Base-by-base conservation (phyloP, 495 filamentous ascomycete genomes). In the Bryoglossum gracile region DNA sequence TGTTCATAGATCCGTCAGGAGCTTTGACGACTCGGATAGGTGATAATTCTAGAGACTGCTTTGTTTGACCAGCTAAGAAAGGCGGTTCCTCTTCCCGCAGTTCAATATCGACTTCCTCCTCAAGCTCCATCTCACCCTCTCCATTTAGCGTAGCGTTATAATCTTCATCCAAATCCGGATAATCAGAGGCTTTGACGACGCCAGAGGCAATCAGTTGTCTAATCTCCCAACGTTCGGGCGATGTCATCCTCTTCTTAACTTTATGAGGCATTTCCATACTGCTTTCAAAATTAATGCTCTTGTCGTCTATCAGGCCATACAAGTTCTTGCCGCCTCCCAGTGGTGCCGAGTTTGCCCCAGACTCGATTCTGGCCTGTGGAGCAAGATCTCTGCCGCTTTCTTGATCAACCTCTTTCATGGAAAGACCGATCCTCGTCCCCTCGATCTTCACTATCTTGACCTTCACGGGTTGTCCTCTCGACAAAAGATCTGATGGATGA, bases 381-480 rank as follows among this genome's bases (percentile, higher is more conserved):
- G 82, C 80, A 18, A 94, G 68, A 62, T 98, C 91, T 57, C 79
- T 75, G 2, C 92, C 92, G 22, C 88, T 92, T 30, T 78, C 76
- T 62, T 98, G 92, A 54, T 98, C 94, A 11, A 94, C 92, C 44
- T 95, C 91, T 63, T 95, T 95, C 91, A 98, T 95, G 2, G 88
- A 94, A 11, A 98, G 68, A 3, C 88, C 89, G 56, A 96, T 83
- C 48, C 85, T 73, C 35, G 70, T 75, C 9, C 83, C 80, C 58
- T 95, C 80, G 44, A 95, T 86, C 56, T 87, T 96, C 59, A 85
- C 65, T 25, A 97, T 83, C 66, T 98, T 98, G 50, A 96, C 87
- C 62, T 94, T 95, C 46, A 98, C 87, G 2, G 80, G 70, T 62
- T 96, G 91, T 8, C 84, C 84, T 43, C 79, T 74, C 3, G 83